Conservation (phyloP, 2,329 filamentous ascomycete species). For the Plenodomus tracheiphilus region DNA sequence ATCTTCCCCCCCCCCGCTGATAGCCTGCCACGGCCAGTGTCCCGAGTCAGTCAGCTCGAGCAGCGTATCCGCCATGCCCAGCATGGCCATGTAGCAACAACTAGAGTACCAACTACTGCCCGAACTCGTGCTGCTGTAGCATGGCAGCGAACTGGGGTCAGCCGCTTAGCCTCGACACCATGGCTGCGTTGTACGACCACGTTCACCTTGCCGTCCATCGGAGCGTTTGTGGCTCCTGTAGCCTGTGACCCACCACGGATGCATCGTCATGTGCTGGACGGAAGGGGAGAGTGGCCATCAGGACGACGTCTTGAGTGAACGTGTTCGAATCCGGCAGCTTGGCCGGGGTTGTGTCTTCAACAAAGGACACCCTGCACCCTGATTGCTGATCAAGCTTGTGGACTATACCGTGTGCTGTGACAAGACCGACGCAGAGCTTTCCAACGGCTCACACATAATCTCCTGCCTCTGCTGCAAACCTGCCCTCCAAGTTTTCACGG, state of each 20-base stretch:
- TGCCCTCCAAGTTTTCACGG: constrained; percentile 1
- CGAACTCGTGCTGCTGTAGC: constrained; percentile 35
- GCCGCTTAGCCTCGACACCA: constrained; percentile 5
- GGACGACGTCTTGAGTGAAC: constrained; percentile 5
- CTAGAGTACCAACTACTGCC: constrained; percentile 17
- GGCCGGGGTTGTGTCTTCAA: constrained; percentile 25
- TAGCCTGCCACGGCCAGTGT: neutral
- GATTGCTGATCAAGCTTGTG: constrained; percentile 21
- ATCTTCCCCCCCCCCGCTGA: neutral
- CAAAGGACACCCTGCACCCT: constrained; percentile 27
- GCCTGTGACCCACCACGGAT: constrained; percentile 25
- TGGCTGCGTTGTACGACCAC: constrained; percentile 38
- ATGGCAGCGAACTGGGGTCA: constrained; percentile 17
- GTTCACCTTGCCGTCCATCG: constrained; percentile 32
- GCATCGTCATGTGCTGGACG: constrained; percentile 10
- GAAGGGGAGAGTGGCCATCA: constrained; percentile 8
- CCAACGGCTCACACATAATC: constrained; percentile 21
- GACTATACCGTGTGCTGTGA: constrained; percentile 5
- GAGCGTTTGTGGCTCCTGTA: constrained; percentile 23
- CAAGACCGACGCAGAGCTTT: constrained; percentile 25
- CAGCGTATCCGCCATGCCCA: constrained; percentile 2
- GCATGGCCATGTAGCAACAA: constrained; percentile 1
- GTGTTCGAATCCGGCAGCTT: constrained; percentile 21
- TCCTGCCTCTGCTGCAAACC: constrained; percentile 4
- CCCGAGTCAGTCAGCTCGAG: neutral